Percentiles rank a stretch among this genome's conserved stretches.
Evolutionary conservation across 306 rosid genomes (phyloP).

Genomic region (Casuarina glauca): DNA sequence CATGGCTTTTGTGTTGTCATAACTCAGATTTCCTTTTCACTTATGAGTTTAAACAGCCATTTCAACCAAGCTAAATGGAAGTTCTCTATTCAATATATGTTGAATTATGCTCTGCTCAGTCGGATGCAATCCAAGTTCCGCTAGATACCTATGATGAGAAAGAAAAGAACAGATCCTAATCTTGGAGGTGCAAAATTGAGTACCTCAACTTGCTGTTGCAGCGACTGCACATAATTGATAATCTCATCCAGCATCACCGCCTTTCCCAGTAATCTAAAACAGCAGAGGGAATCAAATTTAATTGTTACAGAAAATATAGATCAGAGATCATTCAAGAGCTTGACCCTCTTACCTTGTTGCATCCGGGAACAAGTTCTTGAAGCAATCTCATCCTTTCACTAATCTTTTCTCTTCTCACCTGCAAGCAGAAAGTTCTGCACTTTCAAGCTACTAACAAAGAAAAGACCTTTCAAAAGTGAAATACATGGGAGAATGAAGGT

Average conservation of each 20-base stretch:
- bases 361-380: constrained; percentile 99
- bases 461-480: constrained; percentile 10
- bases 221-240: constrained; percentile 94
- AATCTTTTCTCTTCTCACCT: constrained; percentile 98
- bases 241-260: constrained; percentile 99
- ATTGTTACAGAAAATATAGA: constrained; percentile 14
- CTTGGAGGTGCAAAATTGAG: constrained; percentile 15
- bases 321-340: constrained; percentile 22
- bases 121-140: not conserved
- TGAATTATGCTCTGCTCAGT: not conserved
- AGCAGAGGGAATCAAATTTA: constrained; percentile 27
- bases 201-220: constrained; percentile 99
- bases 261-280: constrained; percentile 90
- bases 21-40: not conserved
- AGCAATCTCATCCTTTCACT: constrained; percentile 98
- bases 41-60: not conserved
- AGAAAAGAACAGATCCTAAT: constrained; percentile 5
- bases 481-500: constrained; percentile 22
- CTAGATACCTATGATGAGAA: not conserved
- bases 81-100: not conserved
- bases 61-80: not conserved
- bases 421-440: constrained; percentile 24
- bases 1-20: not conserved
- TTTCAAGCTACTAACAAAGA: not conserved
- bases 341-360: constrained; percentile 74